These are phyloP conservation scores for Aspergillus costaricaensis DNA, from an alignment of 2,329 filamentous ascomycete species.

Conservation along the genomic window DNA sequence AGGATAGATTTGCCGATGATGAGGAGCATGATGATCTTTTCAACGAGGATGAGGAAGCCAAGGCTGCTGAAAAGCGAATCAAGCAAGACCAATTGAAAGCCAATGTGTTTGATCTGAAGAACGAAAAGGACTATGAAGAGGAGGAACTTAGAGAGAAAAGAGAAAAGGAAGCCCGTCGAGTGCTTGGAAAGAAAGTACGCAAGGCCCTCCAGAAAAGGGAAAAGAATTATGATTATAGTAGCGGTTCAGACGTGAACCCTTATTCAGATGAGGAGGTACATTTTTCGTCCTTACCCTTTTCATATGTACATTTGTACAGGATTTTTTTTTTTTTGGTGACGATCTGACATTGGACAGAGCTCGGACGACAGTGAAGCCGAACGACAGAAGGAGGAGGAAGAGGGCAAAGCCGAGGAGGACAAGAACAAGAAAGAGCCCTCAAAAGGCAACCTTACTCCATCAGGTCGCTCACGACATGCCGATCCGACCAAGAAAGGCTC, in stretches of 20 bases:
- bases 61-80: conserved; percentile 70
- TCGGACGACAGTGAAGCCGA: conserved; percentile 67
- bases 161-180: conserved; percentile 68
- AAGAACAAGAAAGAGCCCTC: conserved; percentile 56
- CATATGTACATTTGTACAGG: too few relatives aligned
- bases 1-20: conserved; percentile 80
- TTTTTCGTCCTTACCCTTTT: conserved; percentile 12
- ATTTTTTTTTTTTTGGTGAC: too few relatives aligned
- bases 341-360: conserved; percentile 44
- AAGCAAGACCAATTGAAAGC: conserved; percentile 82
- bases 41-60: conserved; percentile 79
- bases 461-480: conserved; percentile 56
- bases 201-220: conserved; percentile 84
- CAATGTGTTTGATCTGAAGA: conserved; percentile 77
- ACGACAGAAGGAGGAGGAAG: conserved; percentile 60
- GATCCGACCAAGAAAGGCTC: conserved; percentile 55
- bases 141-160: conserved; percentile 64
- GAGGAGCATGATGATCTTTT: conserved; percentile 77
- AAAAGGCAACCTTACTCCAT: conserved; percentile 71
- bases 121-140: conserved; percentile 70
- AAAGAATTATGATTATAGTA: conserved; percentile 82
- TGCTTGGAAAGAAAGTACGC: conserved; percentile 73
- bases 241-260: conserved; percentile 63
- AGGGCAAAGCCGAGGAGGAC: conserved; percentile 61
- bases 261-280: conserved; percentile 57